Evolutionary conservation across 2,329 filamentous ascomycete species (phyloP).

Genomic region (Drechslerella coelobrocha): DNA sequence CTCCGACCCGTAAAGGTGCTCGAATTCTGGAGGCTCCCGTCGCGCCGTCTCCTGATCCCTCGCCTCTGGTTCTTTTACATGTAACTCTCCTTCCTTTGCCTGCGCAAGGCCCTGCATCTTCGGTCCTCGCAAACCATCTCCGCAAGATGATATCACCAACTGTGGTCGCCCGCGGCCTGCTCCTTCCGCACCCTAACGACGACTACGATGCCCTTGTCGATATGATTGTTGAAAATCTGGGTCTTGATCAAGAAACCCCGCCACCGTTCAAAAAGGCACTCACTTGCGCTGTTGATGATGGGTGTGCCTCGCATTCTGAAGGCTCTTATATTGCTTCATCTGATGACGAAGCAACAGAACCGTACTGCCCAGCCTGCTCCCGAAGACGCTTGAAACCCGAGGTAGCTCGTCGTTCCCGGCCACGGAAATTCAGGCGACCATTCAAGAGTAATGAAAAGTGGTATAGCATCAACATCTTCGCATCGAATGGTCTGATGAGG

Average conservation of each 20-base stretch:
- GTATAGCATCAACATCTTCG: constrained; percentile 86
- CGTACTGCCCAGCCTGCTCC: constrained; percentile 25
- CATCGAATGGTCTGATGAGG: constrained; percentile 91
- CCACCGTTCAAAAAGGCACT: constrained; percentile 55
- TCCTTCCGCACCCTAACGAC: constrained; percentile 78
- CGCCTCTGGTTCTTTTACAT: constrained; percentile 78
- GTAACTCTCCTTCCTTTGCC: constrained; percentile 76
- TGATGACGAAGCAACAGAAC: constrained; percentile 55
- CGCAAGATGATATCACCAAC: constrained; percentile 75
- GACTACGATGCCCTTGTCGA: constrained; percentile 83
- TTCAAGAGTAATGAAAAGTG: constrained; percentile 60
- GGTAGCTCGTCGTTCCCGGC: constrained; percentile 65
- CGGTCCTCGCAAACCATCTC: constrained; percentile 68
- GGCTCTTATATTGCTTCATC: constrained; percentile 57
- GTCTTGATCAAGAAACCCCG: constrained; percentile 64
- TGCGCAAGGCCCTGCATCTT: constrained; percentile 64
- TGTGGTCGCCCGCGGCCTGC: constrained; percentile 73
- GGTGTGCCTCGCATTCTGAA: constrained; percentile 58
- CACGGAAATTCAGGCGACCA: constrained; percentile 54
- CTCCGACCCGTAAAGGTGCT: constrained; percentile 33
- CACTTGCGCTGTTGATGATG: constrained; percentile 60
- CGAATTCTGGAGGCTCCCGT: constrained; percentile 22
- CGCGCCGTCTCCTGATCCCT: constrained; percentile 57
- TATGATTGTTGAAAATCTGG: constrained; percentile 74
- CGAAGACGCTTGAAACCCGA: constrained; percentile 59